phyloP scores from a whole-genome alignment of 352 stramenopile species.

The Pythium utonaiense region DNA sequence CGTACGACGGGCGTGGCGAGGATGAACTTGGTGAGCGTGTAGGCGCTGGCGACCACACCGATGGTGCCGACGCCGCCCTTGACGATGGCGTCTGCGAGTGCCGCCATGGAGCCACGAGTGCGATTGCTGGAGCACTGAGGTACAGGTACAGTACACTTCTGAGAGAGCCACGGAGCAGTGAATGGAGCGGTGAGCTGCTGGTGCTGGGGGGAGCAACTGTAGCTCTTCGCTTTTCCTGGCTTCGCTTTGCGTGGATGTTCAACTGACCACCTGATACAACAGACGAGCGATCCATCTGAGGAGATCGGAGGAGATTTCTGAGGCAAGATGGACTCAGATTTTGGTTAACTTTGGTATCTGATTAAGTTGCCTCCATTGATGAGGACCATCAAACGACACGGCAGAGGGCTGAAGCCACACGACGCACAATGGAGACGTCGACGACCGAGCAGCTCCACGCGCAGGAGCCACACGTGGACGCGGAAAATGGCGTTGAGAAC shows the following conservation, averaged over 20 bases:
- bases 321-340: background rate
- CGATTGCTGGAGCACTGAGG: too few relatives aligned
- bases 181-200: background rate
- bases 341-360: background rate
- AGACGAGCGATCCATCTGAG: background rate
- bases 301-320: background rate
- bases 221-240: background rate
- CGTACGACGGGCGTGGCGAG: slow-evolving; percentile 60
- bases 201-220: too few relatives aligned
- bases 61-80: slow-evolving; percentile 69
- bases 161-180: too few relatives aligned
- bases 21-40: slow-evolving; percentile 82
- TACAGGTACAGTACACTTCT: too few relatives aligned
- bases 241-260: slow-evolving; percentile 8
- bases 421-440: background rate
- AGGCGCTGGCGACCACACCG: slow-evolving; percentile 69
- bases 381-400: slow-evolving; percentile 15
- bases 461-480: background rate
- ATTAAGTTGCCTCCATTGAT: slow-evolving; percentile 7
- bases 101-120: slow-evolving; percentile 33
- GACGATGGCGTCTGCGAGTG: slow-evolving; percentile 51
- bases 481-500: background rate
- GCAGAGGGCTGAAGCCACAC: background rate
- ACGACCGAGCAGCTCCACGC: background rate
- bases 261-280: slow-evolving; percentile 18